These are phyloP conservation scores for Talaromyces trachyspermus DNA, from an alignment of 495 filamentous ascomycete genomes.

Conservation along the genomic window DNA sequence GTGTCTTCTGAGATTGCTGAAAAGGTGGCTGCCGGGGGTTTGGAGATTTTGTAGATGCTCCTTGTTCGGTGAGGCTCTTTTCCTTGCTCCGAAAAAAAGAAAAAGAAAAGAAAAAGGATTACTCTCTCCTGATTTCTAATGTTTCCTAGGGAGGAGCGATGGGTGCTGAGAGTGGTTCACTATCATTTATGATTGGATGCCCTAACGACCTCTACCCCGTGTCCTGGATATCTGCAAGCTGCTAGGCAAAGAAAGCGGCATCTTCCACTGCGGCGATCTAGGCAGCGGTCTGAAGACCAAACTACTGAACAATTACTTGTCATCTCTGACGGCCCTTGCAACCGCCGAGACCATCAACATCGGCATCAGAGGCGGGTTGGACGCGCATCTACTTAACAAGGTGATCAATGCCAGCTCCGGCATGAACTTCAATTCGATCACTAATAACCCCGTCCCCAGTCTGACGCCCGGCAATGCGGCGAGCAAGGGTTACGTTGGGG, in stretches of 20 bases:
- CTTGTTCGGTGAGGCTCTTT: not conserved
- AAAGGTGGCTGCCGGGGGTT: constrained; percentile 12
- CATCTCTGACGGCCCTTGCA: constrained; percentile 45
- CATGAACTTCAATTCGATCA: constrained; percentile 43
- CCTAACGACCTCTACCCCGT: constrained; percentile 19
- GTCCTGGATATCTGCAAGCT: constrained; percentile 25
- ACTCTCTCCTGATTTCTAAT: constrained; percentile 28
- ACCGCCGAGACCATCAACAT: constrained; percentile 47
- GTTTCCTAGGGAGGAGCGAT: constrained; percentile 39
- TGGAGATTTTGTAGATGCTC: not conserved
- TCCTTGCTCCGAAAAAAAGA: not conserved
- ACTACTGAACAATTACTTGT: constrained; percentile 49
- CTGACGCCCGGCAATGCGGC: constrained; percentile 40
- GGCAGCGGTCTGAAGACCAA: constrained; percentile 47
- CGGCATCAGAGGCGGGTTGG: constrained; percentile 44
- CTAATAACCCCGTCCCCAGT: constrained; percentile 46
- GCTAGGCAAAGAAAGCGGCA: constrained; percentile 33
- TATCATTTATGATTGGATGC: constrained; percentile 43
- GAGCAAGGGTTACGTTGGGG: constrained; percentile 38
- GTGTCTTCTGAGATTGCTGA: constrained; percentile 31
- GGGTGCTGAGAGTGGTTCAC: constrained; percentile 39
- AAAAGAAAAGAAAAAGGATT: no score
- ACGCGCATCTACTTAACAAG: constrained; percentile 37
- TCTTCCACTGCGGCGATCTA: constrained; percentile 44
- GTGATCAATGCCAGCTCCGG: constrained; percentile 36